Base-by-base conservation (phyloP, 352 stramenopile genomes). In the Pythium graminicola region DNA sequence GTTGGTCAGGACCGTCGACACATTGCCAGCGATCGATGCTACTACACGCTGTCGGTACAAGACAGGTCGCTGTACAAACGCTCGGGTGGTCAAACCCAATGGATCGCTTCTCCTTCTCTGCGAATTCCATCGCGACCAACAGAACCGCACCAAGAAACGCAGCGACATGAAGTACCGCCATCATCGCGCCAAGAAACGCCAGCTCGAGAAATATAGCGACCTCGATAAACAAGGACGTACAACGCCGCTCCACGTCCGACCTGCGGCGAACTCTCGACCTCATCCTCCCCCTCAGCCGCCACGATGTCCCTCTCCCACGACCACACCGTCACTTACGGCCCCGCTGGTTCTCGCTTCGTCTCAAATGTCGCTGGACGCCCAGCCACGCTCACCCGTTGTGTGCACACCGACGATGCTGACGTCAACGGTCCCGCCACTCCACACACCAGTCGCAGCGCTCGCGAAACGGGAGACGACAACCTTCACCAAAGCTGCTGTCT, bases 141-240 rank as follows among this genome's bases (percentile, higher is more conserved):
- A 91, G 56, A 93, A 93, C 46, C 70, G 81, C n/a, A 91, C 81
- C 22, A 93, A 93, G 66, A 90, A 90, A 58, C 77, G 79, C 7
- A 90, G 79, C 48, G 81, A 93, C 54, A 77, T 86, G 57, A 88
- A 90, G 55, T 87, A 85, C 62, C 69, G 80, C 14, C 70, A 83
- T 24, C 57, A 86, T 44, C 79, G 79, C 14, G 70, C 74, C 36
- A 73, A 72, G 52, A 86, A 86, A 49, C 76, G 79, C 28, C 51
- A 61, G 52, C 35, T 60, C 24, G 51, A 61, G 36, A 57, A 50
- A 20, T 33, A 29, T 33, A 39, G 17, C 29, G 38, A 27, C 19
- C 26, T 32, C 13, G 20, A 45, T 26, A 22, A n/a, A n/a, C n/a
- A n/a, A n/a, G n/a, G n/a, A n/a, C n/a, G n/a, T n/a, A 23, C 39